Evolutionary conservation across 2,329 filamentous ascomycete genomes (phyloP), one percentile per base, ranked within the genome.

Genomic region (Blumeria graminis): DNA sequence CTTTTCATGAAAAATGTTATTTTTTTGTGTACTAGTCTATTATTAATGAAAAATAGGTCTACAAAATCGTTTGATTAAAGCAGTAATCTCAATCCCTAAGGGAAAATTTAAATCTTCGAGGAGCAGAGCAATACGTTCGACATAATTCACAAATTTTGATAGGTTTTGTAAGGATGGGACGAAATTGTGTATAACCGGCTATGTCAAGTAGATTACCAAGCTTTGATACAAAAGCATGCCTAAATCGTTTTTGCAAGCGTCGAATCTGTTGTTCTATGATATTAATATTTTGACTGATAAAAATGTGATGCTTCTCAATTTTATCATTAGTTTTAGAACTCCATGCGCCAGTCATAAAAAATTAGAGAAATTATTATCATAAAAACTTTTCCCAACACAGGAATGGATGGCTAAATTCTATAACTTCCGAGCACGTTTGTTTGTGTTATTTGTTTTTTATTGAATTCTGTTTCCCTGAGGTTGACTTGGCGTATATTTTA

Each of bases 41-140:
- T n/a, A 6, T 52, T 43, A 16, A 58, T 56, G 46, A 51, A 56
- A 14, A 56, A 36, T 33, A 56, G 39, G 34, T 58, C 45, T 9
- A 56, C 48, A 28, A 56, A 33, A 58, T 38, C 5, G 56, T n/a
- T 6, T 57, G 46, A 18, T 57, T 57, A 18, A 57, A 48, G 13
- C 43, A 57, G 9, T 39, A 28, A 28, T 28, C 35, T 39, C 41
- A 33, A 22, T 55, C 35, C 35, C 35, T 36, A 10, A 55, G 35
- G 9, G 32, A 38, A 16, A 55, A 55, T 39, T 55, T 55, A 36
- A 55, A 41, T 41, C 6, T 13, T 35, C 13, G 8, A 35, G 50
- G 50, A n/a, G 43, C 9, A 13, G n/a, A n/a, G n/a, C n/a, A n/a
- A n/a, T n/a, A n/a, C n/a, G n/a, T 38, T 38, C 39, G 50, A 18